phyloP scores from a whole-genome alignment of 306 rosid genomes.

The Cucurbita pepo region DNA sequence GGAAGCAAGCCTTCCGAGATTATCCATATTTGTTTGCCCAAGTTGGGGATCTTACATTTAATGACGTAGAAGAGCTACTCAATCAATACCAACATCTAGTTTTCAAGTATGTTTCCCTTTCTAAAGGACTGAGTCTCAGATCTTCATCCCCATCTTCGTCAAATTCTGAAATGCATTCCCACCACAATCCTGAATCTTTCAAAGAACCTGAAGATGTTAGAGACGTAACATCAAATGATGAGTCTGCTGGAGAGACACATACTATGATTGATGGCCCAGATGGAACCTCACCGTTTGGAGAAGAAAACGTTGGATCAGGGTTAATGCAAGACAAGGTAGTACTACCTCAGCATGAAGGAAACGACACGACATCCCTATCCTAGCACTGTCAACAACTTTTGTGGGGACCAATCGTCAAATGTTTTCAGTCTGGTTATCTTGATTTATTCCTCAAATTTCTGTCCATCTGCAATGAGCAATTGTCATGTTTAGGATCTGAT shows the following conservation, averaged over 20 bases:
- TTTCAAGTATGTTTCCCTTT: slow-evolving; percentile 67
- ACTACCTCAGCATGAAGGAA: slow-evolving; percentile 21
- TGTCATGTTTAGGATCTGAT: not conserved
- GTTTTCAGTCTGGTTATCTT: not conserved
- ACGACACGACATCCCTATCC: slow-evolving; percentile 15
- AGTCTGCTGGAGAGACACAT: slow-evolving; percentile 13
- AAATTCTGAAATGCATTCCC: slow-evolving; percentile 22
- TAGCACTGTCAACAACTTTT: not conserved
- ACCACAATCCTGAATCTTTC: slow-evolving; percentile 22
- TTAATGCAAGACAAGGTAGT: slow-evolving; percentile 29
- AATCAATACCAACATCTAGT: slow-evolving; percentile 73
- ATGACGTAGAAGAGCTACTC: slow-evolving; percentile 71
- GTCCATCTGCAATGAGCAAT: not conserved
- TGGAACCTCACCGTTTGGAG: slow-evolving; percentile 22
- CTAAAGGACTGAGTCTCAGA: slow-evolving; percentile 52
- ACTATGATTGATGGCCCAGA: slow-evolving; percentile 19
- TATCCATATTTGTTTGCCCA: slow-evolving; percentile 69
- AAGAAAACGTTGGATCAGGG: slow-evolving; percentile 27
- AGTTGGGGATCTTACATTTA: slow-evolving; percentile 56
- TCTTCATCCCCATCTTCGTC: slow-evolving; percentile 23
- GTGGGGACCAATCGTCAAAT: not conserved
- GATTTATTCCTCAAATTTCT: not conserved
- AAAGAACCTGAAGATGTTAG: slow-evolving; percentile 23
- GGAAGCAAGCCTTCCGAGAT: slow-evolving; percentile 47
- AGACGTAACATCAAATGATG: slow-evolving; percentile 21